Percentiles rank a stretch among this genome's conserved stretches.
Evolutionary conservation across 2,329 filamentous ascomycete genomes (phyloP).

Genomic region (Phaeosphaeria sp.): DNA sequence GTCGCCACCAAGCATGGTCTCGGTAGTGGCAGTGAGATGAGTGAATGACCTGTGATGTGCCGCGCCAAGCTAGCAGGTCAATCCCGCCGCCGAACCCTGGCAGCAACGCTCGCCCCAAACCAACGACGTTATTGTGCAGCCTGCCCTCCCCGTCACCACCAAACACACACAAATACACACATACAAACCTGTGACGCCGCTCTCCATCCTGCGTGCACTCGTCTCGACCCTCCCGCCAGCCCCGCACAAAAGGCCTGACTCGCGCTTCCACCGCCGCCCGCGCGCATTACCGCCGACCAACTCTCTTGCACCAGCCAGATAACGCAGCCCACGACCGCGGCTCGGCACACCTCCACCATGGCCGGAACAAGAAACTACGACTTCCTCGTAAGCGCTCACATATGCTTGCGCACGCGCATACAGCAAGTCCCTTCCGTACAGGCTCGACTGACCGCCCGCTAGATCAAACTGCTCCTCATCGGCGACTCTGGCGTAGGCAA

Average conservation of each 20-base stretch:
- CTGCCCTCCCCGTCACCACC: constrained; percentile 3
- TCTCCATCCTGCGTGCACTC: neutral
- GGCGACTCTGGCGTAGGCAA: constrained; percentile 97
- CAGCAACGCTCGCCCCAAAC: neutral
- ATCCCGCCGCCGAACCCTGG: constrained; percentile 11
- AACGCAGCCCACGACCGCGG: constrained; percentile 5
- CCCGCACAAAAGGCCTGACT: neutral
- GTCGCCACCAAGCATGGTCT: constrained; percentile 4
- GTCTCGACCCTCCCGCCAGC: neutral
- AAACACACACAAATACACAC: neutral
- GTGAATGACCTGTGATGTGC: neutral
- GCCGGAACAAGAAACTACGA: constrained; percentile 99
- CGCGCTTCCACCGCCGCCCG: neutral
- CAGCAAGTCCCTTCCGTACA: constrained; percentile 6
- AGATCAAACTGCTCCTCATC: constrained; percentile 98
- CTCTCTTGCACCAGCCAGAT: neutral
- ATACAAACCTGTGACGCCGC: neutral
- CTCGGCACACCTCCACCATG: constrained; percentile 62
- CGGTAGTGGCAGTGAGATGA: neutral
- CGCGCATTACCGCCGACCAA: constrained; percentile 3
- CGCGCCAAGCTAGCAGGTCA: constrained; percentile 21
- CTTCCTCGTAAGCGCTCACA: constrained; percentile 77
- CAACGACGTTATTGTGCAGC: constrained; percentile 10
- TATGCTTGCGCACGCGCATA: neutral
- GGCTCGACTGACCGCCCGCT: constrained; percentile 16